These are phyloP conservation scores for Paragyromitra xinjiangensis DNA, from an alignment of 495 filamentous ascomycete genomes.

Conservation along the genomic window DNA sequence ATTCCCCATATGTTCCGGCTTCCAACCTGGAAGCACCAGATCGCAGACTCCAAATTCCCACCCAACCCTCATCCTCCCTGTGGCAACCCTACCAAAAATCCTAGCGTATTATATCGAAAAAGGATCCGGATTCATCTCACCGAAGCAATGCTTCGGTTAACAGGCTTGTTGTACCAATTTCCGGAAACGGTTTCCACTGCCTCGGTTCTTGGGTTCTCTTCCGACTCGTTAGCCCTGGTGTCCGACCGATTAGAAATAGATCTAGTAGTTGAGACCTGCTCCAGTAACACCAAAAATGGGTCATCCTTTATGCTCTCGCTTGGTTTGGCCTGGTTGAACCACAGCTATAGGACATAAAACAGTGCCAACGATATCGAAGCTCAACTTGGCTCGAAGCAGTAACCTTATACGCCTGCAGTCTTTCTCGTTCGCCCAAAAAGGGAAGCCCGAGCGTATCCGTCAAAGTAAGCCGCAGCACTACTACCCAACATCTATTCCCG, in stretches of 20 bases:
- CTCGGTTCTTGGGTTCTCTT: constrained; percentile 10
- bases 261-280: neutral
- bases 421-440: neutral
- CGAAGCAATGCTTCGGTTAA: neutral
- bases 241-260: constrained; percentile 27
- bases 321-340: neutral
- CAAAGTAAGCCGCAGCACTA: constrained; percentile 1
- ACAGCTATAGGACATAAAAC: neutral
- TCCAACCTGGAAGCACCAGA: too few species aligned
- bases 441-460: neutral
- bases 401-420: neutral
- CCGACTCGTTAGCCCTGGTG: constrained; percentile 3
- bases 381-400: neutral
- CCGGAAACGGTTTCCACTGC: neutral
- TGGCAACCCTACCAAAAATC: neutral
- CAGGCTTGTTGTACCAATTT: neutral
- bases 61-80: neutral
- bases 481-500: constrained; percentile 1
- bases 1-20: neutral
- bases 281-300: neutral
- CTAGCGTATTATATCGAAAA: neutral
- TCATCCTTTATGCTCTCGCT: neutral
- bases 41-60: neutral
- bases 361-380: constrained; percentile 1
- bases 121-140: neutral